Percentiles rank a stretch among this genome's conserved stretches.
phyloP scores from a whole-genome alignment of 371 early-diverging fungal species.

The Coemansia sp. region DNA sequence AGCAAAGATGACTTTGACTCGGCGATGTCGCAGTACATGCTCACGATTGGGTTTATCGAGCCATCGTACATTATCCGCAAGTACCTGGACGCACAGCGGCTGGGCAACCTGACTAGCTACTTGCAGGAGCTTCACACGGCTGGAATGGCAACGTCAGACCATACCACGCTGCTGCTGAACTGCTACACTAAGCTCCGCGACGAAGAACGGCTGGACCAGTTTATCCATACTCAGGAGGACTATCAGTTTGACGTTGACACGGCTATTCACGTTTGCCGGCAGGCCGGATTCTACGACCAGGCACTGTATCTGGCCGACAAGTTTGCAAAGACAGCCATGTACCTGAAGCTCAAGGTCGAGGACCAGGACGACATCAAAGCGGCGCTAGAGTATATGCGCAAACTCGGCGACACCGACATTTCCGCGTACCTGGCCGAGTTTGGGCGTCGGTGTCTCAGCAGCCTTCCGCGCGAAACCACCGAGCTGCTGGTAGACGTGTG shows the following conservation, averaged over 20 bases:
- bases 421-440: slow-evolving; percentile 55
- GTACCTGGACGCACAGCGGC: slow-evolving; percentile 92
- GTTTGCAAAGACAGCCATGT: slow-evolving; percentile 79
- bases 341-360: slow-evolving; percentile 80
- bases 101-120: slow-evolving; percentile 84
- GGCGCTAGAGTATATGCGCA: slow-evolving; percentile 58
- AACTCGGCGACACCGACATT: slow-evolving; percentile 22
- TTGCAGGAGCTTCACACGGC: slow-evolving; percentile 85
- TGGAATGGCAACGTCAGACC: slow-evolving; percentile 86
- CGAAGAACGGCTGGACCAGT: slow-evolving; percentile 75
- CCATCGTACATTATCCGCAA: slow-evolving; percentile 94
- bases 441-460: slow-evolving; percentile 72
- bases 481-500: slow-evolving; percentile 76
- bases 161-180: slow-evolving; percentile 92
- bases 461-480: slow-evolving; percentile 76
- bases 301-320: slow-evolving; percentile 84
- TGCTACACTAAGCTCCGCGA: slow-evolving; percentile 96
- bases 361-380: slow-evolving; percentile 77
- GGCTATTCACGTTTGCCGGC: slow-evolving; percentile 90
- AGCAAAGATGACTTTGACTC: slow-evolving; percentile 84
- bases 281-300: slow-evolving; percentile 84
- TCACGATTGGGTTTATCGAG: slow-evolving; percentile 91
- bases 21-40: slow-evolving; percentile 88
- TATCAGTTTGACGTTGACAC: slow-evolving; percentile 88
- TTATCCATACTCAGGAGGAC: slow-evolving; percentile 79